Evolutionary conservation across 441 rosid species (phyloP), one percentile per base, ranked within the genome.

Genomic region (Adansonia madagascariensis): DNA sequence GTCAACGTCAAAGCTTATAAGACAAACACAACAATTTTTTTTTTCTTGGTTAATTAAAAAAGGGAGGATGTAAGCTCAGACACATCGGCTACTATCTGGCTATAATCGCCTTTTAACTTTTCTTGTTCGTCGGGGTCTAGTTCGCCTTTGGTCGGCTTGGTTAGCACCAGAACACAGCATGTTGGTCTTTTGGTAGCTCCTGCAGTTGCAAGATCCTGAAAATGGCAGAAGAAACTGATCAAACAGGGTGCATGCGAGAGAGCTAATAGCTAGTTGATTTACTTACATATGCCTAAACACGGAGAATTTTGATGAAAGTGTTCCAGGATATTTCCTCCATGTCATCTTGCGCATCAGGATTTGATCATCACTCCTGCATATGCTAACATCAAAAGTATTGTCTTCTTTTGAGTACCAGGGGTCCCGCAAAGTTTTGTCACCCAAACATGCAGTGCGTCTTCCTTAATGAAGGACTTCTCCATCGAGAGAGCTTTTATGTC

Each of bases 171-270:
- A 80, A 86, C 63, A 35, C 83, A 80, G 75, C 85, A 86, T 24
- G 79, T 73, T 18, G 85, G 82, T 80, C 84, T 80, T 75, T 83
- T 57, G 69, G 86, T 85, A 22, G 85, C 81, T 68, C 78, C 85
- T 74, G 84, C 85, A 71, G 80, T 80, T 31, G 87, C 82, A 44
- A 82, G 86, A 77, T 81, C 83, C 84, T 75, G 74, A 46, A 31
- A 76, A 74, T 39, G 22, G 31, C 70, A 22, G 70, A 68, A 65
- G 17, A 57, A 69, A 61, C 41, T 50, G 10, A 11, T 44, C 8
- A 24, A 17, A 46, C 61, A 71, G 3, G 46, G 8, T 71, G 46
- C 74, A 52, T 10, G 0, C n/a, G 0, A 52, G 60, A 27, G 18
- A 69, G 24, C 46, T 15, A 4, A 52, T 52, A 9, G 24, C 22